Conservation (phyloP, 306 rosid genomes). For the Begonia masoniana region DNA sequence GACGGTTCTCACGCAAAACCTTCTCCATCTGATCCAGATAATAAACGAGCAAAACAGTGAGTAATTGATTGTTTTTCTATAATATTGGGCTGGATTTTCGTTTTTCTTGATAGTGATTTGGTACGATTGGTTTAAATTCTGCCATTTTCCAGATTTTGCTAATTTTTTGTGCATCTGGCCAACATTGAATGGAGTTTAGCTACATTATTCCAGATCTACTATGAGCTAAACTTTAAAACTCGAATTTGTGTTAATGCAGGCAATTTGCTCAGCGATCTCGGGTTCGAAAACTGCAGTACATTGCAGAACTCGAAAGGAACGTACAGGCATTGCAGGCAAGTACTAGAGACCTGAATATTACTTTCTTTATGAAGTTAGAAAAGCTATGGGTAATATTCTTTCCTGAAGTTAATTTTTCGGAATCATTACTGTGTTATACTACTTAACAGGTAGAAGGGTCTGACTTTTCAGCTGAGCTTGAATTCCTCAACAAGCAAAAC, state of each 20-base stretch:
- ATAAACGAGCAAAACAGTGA: slow-evolving; percentile 18
- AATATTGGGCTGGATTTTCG: not conserved
- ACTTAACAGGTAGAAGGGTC: slow-evolving; percentile 44
- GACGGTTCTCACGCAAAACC: slow-evolving; percentile 11
- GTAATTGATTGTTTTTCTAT: not conserved
- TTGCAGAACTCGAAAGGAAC: slow-evolving; percentile 68
- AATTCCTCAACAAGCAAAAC: slow-evolving; percentile 60
- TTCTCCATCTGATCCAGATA: slow-evolving; percentile 7
- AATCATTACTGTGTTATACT: not conserved
- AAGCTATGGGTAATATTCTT: not conserved
- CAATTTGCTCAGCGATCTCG: slow-evolving; percentile 75
- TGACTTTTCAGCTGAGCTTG: slow-evolving; percentile 60
- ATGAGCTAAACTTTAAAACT: not conserved
- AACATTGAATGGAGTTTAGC: not conserved
- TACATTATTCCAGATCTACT: not conserved
- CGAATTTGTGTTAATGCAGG: slow-evolving; percentile 30
- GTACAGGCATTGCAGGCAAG: slow-evolving; percentile 56
- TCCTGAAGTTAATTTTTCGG: too few species aligned
- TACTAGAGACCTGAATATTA: not conserved
- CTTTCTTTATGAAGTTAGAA: slow-evolving; percentile 4
- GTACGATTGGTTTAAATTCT: not conserved
- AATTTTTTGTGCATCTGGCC: not conserved
- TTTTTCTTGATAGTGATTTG: too few species aligned
- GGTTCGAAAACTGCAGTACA: slow-evolving; percentile 65
- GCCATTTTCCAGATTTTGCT: not conserved